These are phyloP conservation scores for Smittium culicis DNA, from an alignment of 371 early-diverging fungal genomes.

Conservation along the genomic window DNA sequence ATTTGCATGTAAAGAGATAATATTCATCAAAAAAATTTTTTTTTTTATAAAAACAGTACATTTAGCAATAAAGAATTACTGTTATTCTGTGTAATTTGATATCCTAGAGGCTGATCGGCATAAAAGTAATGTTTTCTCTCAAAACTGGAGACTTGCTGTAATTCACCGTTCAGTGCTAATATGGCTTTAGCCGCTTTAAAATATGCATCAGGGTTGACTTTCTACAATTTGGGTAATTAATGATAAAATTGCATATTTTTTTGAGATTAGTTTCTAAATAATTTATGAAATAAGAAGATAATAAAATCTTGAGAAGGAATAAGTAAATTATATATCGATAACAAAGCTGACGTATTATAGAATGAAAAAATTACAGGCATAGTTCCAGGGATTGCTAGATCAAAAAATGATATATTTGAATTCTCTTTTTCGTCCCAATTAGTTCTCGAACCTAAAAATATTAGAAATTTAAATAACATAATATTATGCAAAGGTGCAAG, in stretches of 20 bases:
- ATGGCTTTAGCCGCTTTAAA: conserved; percentile 57
- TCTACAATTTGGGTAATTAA: too few species aligned
- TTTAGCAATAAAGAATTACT: conserved; percentile 5
- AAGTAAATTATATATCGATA: too few species aligned
- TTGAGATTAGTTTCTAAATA: too few species aligned
- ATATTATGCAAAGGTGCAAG: too few species aligned
- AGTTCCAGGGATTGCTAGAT: conserved; percentile 73
- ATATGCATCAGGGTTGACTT: conserved; percentile 55
- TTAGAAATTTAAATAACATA: not conserved
- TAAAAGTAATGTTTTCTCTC: conserved; percentile 93
- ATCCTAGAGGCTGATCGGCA: conserved; percentile 79
- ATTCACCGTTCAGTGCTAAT: conserved; percentile 47
- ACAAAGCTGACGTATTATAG: too few species aligned
- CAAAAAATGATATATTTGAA: conserved; percentile 52
- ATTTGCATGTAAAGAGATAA: too few species aligned
- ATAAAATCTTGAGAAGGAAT: too few species aligned
- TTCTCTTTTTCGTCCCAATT: conserved; percentile 35
- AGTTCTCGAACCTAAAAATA: conserved; percentile 10
- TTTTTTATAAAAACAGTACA: too few species aligned
- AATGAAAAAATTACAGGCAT: conserved; percentile 45
- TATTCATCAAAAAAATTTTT: too few species aligned
- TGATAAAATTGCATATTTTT: too few species aligned
- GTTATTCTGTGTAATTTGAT: conserved; percentile 83
- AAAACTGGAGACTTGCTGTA: conserved; percentile 54
- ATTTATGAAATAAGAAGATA: too few species aligned